Evolutionary conservation across 352 stramenopile genomes (phyloP).

Genomic region (Phytophthora pini): DNA sequence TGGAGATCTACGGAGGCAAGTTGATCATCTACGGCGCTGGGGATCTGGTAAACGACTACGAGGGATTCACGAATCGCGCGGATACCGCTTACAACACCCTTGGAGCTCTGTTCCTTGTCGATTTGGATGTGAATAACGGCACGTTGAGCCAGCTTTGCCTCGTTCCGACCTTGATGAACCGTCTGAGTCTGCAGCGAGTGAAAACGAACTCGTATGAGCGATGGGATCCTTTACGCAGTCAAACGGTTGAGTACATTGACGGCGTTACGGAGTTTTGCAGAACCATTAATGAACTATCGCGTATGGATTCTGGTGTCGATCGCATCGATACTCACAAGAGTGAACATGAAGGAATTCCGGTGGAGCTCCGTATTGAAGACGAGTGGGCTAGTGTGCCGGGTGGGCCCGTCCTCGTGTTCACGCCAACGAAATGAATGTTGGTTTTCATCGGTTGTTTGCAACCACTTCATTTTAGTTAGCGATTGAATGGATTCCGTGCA

Average conservation of each 20-base stretch:
- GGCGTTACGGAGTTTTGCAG: slow-evolving; percentile 21
- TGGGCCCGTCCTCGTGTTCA: slow-evolving; percentile 19
- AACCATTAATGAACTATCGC: slow-evolving; percentile 9
- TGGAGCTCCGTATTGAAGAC: slow-evolving; percentile 31
- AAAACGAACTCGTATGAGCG: slow-evolving; percentile 8
- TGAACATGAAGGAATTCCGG: slow-evolving; percentile 4
- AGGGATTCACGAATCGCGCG: slow-evolving; percentile 46
- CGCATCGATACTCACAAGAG: slow-evolving; percentile 9
- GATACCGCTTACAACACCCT: slow-evolving; percentile 46
- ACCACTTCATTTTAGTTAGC: too few species aligned
- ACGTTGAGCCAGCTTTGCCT: slow-evolving; percentile 32
- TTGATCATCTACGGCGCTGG: slow-evolving; percentile 52
- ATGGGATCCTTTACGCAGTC: slow-evolving; percentile 19
- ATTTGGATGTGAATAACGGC: slow-evolving; percentile 26
- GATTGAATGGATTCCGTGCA: too few species aligned
- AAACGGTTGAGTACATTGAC: slow-evolving; percentile 5
- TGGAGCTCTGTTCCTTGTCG: slow-evolving; percentile 44
- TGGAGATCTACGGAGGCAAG: slow-evolving; percentile 52
- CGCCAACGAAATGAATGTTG: neutral
- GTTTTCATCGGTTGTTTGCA: too few species aligned
- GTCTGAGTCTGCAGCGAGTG: slow-evolving; percentile 38
- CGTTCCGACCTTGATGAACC: slow-evolving; percentile 48
- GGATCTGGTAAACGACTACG: slow-evolving; percentile 60
- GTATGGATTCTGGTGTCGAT: slow-evolving; percentile 8
- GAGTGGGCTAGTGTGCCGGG: slow-evolving; percentile 22